A percentile compares a stretch with the other conserved stretches of the same genome.
These are phyloP conservation scores for Cytospora mali DNA, from an alignment of 2,329 filamentous ascomycete species.

Conservation along the genomic window DNA sequence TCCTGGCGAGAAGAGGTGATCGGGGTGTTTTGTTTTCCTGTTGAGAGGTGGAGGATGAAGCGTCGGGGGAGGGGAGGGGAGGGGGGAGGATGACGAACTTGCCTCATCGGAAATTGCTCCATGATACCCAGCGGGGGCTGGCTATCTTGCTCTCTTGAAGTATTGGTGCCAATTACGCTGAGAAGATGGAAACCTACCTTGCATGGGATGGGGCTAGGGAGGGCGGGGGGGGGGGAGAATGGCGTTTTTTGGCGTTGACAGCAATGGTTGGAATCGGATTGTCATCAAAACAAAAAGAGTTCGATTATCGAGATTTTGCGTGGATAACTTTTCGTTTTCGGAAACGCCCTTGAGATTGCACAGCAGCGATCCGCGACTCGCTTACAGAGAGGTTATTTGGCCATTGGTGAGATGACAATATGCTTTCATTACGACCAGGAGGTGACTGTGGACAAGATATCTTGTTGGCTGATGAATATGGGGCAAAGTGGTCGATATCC, in stretches of 20 bases:
- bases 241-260: neutral
- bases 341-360: too few species aligned
- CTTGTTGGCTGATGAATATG: too few species aligned
- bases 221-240: neutral
- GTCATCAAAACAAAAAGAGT: neutral
- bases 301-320: neutral
- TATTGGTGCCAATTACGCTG: neutral
- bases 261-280: neutral
- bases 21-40: neutral
- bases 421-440: too few species aligned
- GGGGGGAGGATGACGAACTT: neutral
- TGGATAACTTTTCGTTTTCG: neutral
- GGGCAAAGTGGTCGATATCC: too few species aligned
- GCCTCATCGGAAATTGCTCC: neutral
- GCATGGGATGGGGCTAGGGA: neutral
- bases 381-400: too few species aligned
- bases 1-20: conserved; percentile 46
- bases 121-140: neutral
- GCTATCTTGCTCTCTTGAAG: neutral
- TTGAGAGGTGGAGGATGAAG: neutral
- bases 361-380: too few species aligned
- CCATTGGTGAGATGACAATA: too few species aligned
- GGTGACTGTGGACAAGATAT: too few species aligned
- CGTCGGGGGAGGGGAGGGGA: neutral
- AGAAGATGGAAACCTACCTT: neutral